Evolutionary conservation across 306 rosid species (phyloP).

Genomic region (Lathyrus oleraceus): DNA sequence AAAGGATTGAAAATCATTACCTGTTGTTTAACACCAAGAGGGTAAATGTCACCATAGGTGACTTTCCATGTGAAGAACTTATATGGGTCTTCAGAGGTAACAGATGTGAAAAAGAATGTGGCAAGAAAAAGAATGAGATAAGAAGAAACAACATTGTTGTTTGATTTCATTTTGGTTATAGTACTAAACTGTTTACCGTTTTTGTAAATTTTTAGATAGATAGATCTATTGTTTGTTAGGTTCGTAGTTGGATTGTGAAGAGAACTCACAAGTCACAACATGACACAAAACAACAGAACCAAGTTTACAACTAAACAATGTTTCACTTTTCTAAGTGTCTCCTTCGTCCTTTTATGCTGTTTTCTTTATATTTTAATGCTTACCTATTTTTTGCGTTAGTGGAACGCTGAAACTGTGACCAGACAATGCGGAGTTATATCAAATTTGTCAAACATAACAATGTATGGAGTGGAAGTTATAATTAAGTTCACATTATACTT

Average conservation of each 20-base stretch:
- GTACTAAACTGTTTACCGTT: not conserved
- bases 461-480: not conserved
- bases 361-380: not conserved
- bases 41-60: constrained; percentile 84
- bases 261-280: constrained; percentile 14
- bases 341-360: not conserved
- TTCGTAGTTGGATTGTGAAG: not conserved
- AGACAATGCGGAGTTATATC: not conserved
- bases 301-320: constrained; percentile 15
- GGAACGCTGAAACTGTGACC: constrained; percentile 12
- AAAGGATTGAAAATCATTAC: constrained; percentile 32
- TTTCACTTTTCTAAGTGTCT: constrained; percentile 18
- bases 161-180: constrained; percentile 33
- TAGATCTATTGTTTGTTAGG: not conserved
- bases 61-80: constrained; percentile 82
- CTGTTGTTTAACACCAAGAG: constrained; percentile 93
- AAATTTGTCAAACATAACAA: constrained; percentile 1
- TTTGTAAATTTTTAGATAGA: not conserved
- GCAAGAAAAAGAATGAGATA: constrained; percentile 37
- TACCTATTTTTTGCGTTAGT: not conserved
- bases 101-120: constrained; percentile 40
- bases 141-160: constrained; percentile 35
- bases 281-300: not conserved
- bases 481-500: too few species aligned
- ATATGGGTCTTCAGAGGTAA: constrained; percentile 76